phyloP scores from a whole-genome alignment of 768 basidiomycete genomes.

The Pilatotrama ljubarskyi region DNA sequence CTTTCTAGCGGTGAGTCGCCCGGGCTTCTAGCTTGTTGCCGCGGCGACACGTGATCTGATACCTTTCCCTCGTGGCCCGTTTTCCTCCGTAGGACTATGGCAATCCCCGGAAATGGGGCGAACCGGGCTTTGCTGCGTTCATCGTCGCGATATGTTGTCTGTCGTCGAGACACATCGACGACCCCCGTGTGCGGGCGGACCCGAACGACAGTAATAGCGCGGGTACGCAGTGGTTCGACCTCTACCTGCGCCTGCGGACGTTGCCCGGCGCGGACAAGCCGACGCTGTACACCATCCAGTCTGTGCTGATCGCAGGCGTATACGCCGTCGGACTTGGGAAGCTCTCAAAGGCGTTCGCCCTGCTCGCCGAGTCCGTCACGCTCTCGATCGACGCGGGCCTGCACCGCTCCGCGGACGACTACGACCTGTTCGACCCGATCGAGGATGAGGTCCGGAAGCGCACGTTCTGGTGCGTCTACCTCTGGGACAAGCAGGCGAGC shows the following conservation, averaged over 20 bases:
- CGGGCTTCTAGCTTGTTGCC: slow-evolving; percentile 1
- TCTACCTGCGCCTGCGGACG: slow-evolving; percentile 84
- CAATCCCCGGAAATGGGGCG: slow-evolving; percentile 92
- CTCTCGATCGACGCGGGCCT: slow-evolving; percentile 87
- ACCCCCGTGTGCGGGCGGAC: slow-evolving; percentile 83
- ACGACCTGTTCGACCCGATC: slow-evolving; percentile 85
- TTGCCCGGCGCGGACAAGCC: slow-evolving; percentile 86
- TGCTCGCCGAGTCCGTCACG: slow-evolving; percentile 85
- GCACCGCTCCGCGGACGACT: slow-evolving; percentile 83
- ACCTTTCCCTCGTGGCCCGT: not conserved
- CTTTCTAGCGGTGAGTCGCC: slow-evolving; percentile 67
- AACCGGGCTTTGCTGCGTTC: slow-evolving; percentile 92
- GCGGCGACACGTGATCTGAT: slow-evolving; percentile 8
- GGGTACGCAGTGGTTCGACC: slow-evolving; percentile 89
- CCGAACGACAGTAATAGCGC: slow-evolving; percentile 84
- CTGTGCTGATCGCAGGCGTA: slow-evolving; percentile 87
- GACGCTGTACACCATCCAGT: slow-evolving; percentile 89
- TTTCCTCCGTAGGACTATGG: slow-evolving; percentile 71
- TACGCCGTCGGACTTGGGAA: slow-evolving; percentile 91
- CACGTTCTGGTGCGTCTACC: slow-evolving; percentile 95
- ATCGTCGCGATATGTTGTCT: slow-evolving; percentile 93
- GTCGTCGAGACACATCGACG: slow-evolving; percentile 90
- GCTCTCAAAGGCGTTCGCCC: slow-evolving; percentile 81
- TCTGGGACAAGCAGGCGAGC: slow-evolving; percentile 93
- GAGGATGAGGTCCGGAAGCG: slow-evolving; percentile 92